These are phyloP conservation scores for Agaricales sp. DNA, from an alignment of 1,284 basidiomycete genomes.

Conservation along the genomic window DNA sequence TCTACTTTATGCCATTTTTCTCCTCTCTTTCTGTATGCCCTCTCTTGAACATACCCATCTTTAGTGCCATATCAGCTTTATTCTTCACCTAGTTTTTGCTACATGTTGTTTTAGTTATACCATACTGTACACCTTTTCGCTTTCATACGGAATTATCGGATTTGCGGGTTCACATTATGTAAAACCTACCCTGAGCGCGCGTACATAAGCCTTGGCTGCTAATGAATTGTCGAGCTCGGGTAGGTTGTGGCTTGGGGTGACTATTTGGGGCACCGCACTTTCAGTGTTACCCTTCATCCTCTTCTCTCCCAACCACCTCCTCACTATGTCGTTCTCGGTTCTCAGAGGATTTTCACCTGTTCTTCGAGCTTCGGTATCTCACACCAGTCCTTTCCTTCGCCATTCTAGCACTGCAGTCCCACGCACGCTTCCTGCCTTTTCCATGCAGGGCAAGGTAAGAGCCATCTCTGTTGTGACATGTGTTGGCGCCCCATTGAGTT, in stretches of 20 bases:
- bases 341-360: too few species aligned
- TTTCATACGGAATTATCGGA: not conserved
- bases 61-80: not conserved
- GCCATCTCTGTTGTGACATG: not conserved
- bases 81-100: not conserved
- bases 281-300: too few species aligned
- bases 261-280: not conserved
- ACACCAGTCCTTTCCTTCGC: not conserved
- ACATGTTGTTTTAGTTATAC: not conserved
- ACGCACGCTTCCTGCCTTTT: constrained; percentile 50
- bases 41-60: constrained; percentile 4
- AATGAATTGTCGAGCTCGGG: too few species aligned
- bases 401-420: constrained; percentile 8
- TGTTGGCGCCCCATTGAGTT: constrained; percentile 1
- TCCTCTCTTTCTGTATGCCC: constrained; percentile 8
- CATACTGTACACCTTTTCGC: not conserved
- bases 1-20: too few species aligned
- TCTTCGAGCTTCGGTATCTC: not conserved
- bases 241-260: too few species aligned
- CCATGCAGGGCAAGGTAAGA: constrained; percentile 55
- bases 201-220: not conserved
- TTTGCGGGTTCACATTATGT: too few species aligned
- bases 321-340: too few species aligned
- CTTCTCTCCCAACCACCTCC: too few species aligned
- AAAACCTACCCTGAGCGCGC: not conserved